These are phyloP conservation scores for Pontederia paniculata DNA, from an alignment of 176 grass and related monocot genomes.

Conservation along the genomic window DNA sequence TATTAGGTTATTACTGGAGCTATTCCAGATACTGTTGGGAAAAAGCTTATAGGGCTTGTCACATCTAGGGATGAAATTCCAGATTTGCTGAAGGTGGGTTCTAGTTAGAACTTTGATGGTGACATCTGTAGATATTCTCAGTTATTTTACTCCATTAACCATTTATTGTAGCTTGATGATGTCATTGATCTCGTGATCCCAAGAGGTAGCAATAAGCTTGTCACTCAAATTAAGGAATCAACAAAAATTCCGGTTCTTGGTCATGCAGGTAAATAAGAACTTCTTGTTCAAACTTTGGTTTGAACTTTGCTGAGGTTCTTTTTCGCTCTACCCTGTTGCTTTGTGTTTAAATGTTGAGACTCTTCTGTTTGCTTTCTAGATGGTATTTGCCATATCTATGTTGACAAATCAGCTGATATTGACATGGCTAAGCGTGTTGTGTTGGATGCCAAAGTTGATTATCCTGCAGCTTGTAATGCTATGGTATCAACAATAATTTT, in stretches of 20 bases:
- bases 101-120: constrained; percentile 5
- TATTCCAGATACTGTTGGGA: constrained; percentile 61
- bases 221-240: constrained; percentile 86
- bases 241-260: constrained; percentile 97
- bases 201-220: constrained; percentile 96
- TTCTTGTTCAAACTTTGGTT: neutral
- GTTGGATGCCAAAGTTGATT: constrained; percentile 85
- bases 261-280: constrained; percentile 50
- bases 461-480: constrained; percentile 95
- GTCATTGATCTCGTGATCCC: constrained; percentile 99
- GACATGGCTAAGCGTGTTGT: constrained; percentile 85
- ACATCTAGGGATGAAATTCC: constrained; percentile 89
- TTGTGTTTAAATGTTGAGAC: neutral
- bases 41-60: constrained; percentile 83
- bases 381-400: constrained; percentile 96
- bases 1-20: constrained; percentile 71
- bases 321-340: neutral
- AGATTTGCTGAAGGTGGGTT: constrained; percentile 76
- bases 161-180: constrained; percentile 76
- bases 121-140: neutral
- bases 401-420: constrained; percentile 92
- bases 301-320: constrained; percentile 1
- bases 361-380: constrained; percentile 33
- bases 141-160: constrained; percentile 22
- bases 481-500: constrained; percentile 34